These are phyloP conservation scores for Centella asiatica DNA, from an alignment of 129 eudicot species.

Conservation along the genomic window DNA sequence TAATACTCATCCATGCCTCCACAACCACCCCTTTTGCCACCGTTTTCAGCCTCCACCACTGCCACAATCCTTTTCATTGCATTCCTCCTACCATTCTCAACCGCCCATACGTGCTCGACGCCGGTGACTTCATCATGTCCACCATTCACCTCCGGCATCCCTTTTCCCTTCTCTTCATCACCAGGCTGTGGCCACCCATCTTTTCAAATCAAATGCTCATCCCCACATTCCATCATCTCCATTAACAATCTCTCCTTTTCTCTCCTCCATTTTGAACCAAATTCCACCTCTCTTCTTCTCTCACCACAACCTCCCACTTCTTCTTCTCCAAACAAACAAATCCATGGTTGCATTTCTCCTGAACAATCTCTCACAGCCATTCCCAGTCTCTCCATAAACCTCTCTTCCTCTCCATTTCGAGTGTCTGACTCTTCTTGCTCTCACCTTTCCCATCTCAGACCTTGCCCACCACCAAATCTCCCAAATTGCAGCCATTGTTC, in stretches of 20 bases:
- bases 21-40: slow-evolving; percentile 14
- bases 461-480: slow-evolving; percentile 55
- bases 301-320: slow-evolving; percentile 23
- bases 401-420: slow-evolving; percentile 51
- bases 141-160: slow-evolving; percentile 60
- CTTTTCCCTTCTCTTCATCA: slow-evolving; percentile 65
- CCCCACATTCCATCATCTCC: slow-evolving; percentile 50
- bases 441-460: slow-evolving; percentile 54
- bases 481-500: slow-evolving; percentile 68
- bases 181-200: slow-evolving; percentile 95
- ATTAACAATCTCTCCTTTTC: slow-evolving; percentile 64
- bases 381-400: slow-evolving; percentile 36
- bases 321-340: slow-evolving; percentile 1
- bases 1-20: slow-evolving; percentile 10
- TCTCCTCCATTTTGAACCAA: slow-evolving; percentile 38
- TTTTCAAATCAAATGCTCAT: slow-evolving; percentile 64
- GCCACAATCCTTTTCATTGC: slow-evolving; percentile 15
- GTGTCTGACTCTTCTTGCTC: slow-evolving; percentile 78
- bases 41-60: slow-evolving; percentile 16
- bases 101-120: slow-evolving; percentile 23
- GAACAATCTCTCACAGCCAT: slow-evolving; percentile 16
- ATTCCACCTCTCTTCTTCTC: slow-evolving; percentile 50
- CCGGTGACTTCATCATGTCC: slow-evolving; percentile 38
- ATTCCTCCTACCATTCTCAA: slow-evolving; percentile 1
- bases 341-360: slow-evolving; percentile 22